Evolutionary conservation across 202 grass and related monocot genomes (phyloP).

Genomic region (Brachypodium distachyon): DNA sequence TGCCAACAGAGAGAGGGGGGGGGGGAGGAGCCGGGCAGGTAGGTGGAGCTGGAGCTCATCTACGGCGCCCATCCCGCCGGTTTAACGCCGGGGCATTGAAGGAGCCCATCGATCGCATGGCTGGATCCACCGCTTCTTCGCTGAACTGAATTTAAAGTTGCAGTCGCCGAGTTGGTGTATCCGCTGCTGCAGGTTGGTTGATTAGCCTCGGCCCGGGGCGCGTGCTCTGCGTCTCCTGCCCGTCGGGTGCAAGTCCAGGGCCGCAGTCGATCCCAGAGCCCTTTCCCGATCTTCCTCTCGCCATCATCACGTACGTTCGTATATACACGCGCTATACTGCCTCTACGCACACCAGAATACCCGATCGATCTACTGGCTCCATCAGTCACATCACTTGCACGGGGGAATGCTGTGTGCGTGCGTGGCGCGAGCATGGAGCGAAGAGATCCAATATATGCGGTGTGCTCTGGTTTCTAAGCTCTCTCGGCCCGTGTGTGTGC

Average conservation of each 20-base stretch:
- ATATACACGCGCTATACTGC: too few relatives aligned
- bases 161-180: neutral
- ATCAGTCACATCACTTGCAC: too few relatives aligned
- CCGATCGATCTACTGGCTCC: too few relatives aligned
- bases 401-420: too few relatives aligned
- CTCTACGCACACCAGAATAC: too few relatives aligned
- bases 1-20: too few relatives aligned
- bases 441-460: neutral
- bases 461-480: neutral
- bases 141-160: neutral
- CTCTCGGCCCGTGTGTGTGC: neutral
- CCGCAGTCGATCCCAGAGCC: neutral
- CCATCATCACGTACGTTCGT: neutral
- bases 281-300: neutral
- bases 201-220: neutral
- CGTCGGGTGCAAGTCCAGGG: neutral
- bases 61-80: neutral
- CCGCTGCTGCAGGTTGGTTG: neutral
- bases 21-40: too few relatives aligned
- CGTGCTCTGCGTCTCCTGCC: neutral
- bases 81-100: neutral
- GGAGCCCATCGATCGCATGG: neutral
- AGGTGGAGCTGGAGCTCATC: neutral
- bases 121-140: neutral
- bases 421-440: neutral